A percentile compares a stretch with the other conserved stretches of the same genome.
phyloP scores from a whole-genome alignment of 169 alveolate species.

The Cryptosporidium canis region DNA sequence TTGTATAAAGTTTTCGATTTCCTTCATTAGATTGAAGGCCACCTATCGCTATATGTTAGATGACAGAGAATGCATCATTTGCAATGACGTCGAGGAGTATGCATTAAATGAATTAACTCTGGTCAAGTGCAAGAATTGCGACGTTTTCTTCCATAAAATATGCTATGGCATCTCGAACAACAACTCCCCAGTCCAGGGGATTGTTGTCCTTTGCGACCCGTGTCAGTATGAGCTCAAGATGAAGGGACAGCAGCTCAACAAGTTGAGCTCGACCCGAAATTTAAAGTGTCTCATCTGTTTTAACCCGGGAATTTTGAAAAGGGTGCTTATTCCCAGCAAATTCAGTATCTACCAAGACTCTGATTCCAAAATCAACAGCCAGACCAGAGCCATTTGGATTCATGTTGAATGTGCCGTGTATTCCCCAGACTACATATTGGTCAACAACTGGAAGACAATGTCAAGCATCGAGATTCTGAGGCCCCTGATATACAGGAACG shows the following conservation, averaged over 20 bases:
- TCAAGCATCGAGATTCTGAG: conserved; percentile 31
- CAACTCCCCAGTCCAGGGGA: not conserved
- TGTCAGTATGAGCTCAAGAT: conserved; percentile 18
- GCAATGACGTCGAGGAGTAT: conserved; percentile 21
- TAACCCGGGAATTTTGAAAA: conserved; percentile 13
- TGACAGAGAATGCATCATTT: conserved; percentile 38
- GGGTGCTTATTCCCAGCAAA: conserved; percentile 18
- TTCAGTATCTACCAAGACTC: not conserved
- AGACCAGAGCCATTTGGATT: conserved; percentile 50
- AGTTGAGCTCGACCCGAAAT: not conserved
- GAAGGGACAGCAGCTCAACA: conserved; percentile 27
- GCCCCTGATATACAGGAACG: not conserved
- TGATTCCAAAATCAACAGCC: not conserved
- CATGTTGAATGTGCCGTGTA: conserved; percentile 66
- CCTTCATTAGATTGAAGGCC: not conserved
- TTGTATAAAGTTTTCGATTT: not conserved
- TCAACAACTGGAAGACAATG: conserved; percentile 26
- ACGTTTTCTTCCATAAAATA: conserved; percentile 19
- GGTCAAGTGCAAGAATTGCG: conserved; percentile 47
- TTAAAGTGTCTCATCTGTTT: conserved; percentile 40
- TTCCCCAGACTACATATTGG: conserved; percentile 13
- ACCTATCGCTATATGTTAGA: conserved; percentile 31
- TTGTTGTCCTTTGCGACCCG: conserved; percentile 38
- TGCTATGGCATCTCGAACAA: conserved; percentile 36
- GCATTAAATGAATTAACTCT: conserved; percentile 21